Evolutionary conservation across 2,329 filamentous ascomycete genomes (phyloP).

Genomic region (Ascochyta lentis): DNA sequence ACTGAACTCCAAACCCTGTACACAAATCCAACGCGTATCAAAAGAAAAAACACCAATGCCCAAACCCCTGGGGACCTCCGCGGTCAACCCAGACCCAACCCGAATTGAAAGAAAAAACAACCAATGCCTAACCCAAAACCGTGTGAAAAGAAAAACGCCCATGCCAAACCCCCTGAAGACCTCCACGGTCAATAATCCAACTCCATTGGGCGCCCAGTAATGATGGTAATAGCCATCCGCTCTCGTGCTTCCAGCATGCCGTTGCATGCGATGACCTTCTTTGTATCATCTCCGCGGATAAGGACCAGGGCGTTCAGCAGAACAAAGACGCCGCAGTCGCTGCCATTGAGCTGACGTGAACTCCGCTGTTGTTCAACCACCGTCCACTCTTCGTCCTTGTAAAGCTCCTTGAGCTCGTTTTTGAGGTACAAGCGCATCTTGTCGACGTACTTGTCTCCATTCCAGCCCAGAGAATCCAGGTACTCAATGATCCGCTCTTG

Average conservation of each 20-base stretch:
- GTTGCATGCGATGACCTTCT: conserved; percentile 54
- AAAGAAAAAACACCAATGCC: background rate
- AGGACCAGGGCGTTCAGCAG: conserved; percentile 74
- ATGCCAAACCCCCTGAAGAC: background rate
- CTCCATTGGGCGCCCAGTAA: conserved; percentile 59
- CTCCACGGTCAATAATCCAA: conserved; percentile 26
- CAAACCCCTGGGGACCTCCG: too few relatives aligned
- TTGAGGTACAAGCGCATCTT: conserved; percentile 61
- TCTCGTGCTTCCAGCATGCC: conserved; percentile 67
- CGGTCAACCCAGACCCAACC: background rate
- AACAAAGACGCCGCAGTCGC: conserved; percentile 80
- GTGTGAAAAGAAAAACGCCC: background rate
- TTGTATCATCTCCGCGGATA: conserved; percentile 49
- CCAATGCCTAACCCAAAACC: background rate
- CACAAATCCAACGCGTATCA: background rate
- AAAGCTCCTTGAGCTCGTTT: conserved; percentile 64
- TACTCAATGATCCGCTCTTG: conserved; percentile 67
- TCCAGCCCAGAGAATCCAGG: conserved; percentile 68
- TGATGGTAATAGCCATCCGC: conserved; percentile 68
- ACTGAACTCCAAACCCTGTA: conserved; percentile 11
- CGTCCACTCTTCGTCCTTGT: conserved; percentile 66
- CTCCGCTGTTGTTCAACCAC: conserved; percentile 57
- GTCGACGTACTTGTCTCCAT: conserved; percentile 44
- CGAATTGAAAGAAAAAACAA: background rate
- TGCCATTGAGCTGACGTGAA: conserved; percentile 67